Conservation (phyloP, 1,284 basidiomycete species). For the Cerrena zonata region DNA sequence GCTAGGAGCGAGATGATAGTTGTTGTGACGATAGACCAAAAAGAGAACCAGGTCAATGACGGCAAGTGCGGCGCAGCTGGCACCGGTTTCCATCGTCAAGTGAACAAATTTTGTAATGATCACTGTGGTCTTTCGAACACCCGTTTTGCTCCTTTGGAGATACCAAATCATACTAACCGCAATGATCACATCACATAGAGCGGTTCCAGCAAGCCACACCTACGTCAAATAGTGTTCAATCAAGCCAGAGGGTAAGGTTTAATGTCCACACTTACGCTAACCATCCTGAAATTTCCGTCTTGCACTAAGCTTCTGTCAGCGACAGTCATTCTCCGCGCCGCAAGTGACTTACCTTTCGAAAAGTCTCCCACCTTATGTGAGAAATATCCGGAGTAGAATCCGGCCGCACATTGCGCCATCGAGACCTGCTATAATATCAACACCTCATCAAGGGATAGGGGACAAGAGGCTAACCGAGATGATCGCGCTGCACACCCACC, state of each 20-base stretch:
- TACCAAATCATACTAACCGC: slow-evolving; percentile 23
- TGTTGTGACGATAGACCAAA: slow-evolving; percentile 21
- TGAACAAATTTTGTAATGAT: slow-evolving; percentile 17
- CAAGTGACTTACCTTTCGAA: not conserved
- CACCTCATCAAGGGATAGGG: not conserved
- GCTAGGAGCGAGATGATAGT: slow-evolving; percentile 18
- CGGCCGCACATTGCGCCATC: slow-evolving; percentile 11
- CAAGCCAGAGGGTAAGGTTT: too few relatives aligned
- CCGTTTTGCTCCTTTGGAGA: slow-evolving; percentile 15
- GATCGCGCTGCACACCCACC: slow-evolving; percentile 2
- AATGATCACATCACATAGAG: slow-evolving; percentile 24
- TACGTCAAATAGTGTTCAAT: not conserved
- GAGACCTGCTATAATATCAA: slow-evolving; percentile 12
- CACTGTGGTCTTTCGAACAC: slow-evolving; percentile 16
- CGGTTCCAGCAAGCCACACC: slow-evolving; percentile 26
- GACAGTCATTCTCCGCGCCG: not conserved
- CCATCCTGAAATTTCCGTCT: not conserved
- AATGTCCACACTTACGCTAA: not conserved
- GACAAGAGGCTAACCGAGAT: slow-evolving; percentile 5
- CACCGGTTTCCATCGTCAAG: slow-evolving; percentile 28
- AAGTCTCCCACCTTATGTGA: not conserved
- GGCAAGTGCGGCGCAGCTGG: slow-evolving; percentile 25
- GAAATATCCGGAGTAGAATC: not conserved
- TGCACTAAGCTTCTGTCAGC: slow-evolving; percentile 4
- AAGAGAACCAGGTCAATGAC: slow-evolving; percentile 27